Evolutionary conservation across 495 filamentous ascomycete species (phyloP).

Genomic region (Neurospora discreta): DNA sequence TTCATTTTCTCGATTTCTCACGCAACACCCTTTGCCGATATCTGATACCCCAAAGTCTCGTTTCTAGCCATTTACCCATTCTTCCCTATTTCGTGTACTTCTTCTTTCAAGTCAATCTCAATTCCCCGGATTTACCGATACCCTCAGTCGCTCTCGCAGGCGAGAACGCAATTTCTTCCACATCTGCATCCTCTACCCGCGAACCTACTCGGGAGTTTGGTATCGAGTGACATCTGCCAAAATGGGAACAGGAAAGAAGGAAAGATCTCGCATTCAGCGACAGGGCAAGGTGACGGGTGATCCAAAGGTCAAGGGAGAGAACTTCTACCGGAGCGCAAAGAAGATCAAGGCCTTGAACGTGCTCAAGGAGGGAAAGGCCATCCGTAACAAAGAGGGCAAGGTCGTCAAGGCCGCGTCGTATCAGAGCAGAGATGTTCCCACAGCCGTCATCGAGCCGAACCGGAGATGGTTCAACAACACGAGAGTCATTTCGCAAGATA

Average conservation of each 20-base stretch:
- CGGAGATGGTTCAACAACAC: conserved; percentile 61
- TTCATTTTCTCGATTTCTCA: not conserved
- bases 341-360: conserved; percentile 78
- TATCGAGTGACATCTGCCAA: conserved; percentile 10
- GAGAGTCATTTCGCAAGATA: conserved; percentile 51
- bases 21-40: not conserved
- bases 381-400: conserved; percentile 60
- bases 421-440: conserved; percentile 62
- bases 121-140: not conserved
- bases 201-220: not conserved
- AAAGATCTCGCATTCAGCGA: conserved; percentile 61
- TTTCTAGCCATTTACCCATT: not conserved
- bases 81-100: not conserved
- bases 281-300: conserved; percentile 77
- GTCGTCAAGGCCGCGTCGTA: conserved; percentile 74
- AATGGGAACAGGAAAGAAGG: conserved; percentile 94
- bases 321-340: conserved; percentile 55
- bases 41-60: not conserved
- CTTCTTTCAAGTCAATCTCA: not conserved
- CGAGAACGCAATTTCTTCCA: not conserved
- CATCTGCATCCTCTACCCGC: not conserved
- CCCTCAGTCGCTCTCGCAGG: not conserved
- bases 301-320: conserved; percentile 83
- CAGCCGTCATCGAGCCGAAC: conserved; percentile 85
- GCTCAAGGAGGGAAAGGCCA: conserved; percentile 67